A percentile compares a stretch with the other conserved stretches of the same genome.
These are phyloP conservation scores for Zygoascus sp. DNA, from an alignment of 1,139 yeast genomes.

Conservation along the genomic window DNA sequence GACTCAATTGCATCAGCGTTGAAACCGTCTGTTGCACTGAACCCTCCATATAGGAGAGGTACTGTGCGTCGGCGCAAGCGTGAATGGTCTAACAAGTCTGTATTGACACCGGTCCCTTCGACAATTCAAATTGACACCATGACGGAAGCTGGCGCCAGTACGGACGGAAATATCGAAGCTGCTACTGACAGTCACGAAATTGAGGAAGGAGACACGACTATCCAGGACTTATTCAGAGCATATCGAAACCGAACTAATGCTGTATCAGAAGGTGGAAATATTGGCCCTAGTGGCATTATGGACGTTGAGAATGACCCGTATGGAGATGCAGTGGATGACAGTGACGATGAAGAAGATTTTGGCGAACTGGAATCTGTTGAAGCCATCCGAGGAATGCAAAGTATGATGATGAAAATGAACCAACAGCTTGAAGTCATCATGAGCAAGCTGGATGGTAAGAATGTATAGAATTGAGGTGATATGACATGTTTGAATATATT, in stretches of 20 bases:
- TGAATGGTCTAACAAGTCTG: slow-evolving; percentile 2
- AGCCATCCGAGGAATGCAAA: slow-evolving; percentile 1
- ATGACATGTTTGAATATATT: no score
- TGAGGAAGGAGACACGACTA: slow-evolving; percentile 14
- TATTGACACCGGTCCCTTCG: slow-evolving; percentile 15
- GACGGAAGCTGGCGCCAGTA: background rate
- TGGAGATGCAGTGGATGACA: background rate
- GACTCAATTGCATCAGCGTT: slow-evolving; percentile 9
- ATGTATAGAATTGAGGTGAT: no score
- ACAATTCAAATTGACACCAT: slow-evolving; percentile 9
- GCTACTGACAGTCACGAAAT: slow-evolving; percentile 14
- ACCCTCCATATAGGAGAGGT: background rate
- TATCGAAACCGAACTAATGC: background rate
- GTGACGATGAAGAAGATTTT: background rate
- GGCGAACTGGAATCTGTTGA: background rate
- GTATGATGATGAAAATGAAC: slow-evolving; percentile 5
- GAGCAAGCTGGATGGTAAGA: background rate
- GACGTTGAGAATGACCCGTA: slow-evolving; percentile 1
- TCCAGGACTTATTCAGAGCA: slow-evolving; percentile 10
- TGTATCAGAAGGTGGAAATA: background rate
- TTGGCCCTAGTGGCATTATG: background rate
- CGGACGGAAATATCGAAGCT: slow-evolving; percentile 11
- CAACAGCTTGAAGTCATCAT: background rate
- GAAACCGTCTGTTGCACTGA: slow-evolving; percentile 8
- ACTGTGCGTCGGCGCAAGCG: slow-evolving; percentile 7